Evolutionary conservation across 352 stramenopile species (phyloP), one percentile per base, ranked within the genome.

Genomic region (Phytophthora pinifolia): DNA sequence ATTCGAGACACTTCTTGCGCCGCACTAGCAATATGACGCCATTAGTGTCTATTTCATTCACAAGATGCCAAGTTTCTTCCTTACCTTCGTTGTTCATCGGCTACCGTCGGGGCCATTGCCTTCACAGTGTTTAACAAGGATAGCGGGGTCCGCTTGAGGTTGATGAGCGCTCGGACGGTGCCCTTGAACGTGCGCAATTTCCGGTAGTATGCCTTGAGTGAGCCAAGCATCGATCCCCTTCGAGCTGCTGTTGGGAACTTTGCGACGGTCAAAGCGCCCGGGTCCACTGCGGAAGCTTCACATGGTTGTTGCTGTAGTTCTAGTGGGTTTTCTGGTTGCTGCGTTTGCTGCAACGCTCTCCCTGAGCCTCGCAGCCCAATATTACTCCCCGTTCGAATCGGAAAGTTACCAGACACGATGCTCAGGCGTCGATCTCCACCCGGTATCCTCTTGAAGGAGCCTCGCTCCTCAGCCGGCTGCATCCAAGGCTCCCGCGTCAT

Each of bases 181-280:
- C 77, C 76, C 34, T 88, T 87, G 38, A 90, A 86, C 9, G 77
- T 85, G 4, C 74, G 72, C 15, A 90, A 54, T 13, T 90, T 88
- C 17, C 74, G 68, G 42, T 85, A 90, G 44, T 88, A 77, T 3
- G 70, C 62, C 52, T 87, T 88, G 4, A 90, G 58, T 13, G 80
- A 90, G 25, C 48, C 56, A 18, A 85, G 48, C 46, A 88, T 66
- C 31, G 74, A 86, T 18, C 54, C 75, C n/a, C 47, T 61, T 6
- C 25, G 44, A 42, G 38, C 10, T 41, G 27, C 4, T 17, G 37
- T 46, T 39, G 22, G 35, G 37, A 31, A 12, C 44, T 33, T 49
- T 33, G 61, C 30, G 5, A 38, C 35, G n/a, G 29, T 4, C 13
- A 20, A 29, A 4, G 42, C 47, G 25, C 49, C 50, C 1, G 14